Conservation (phyloP, 2,329 filamentous ascomycete species). For the Penicillium sp. region DNA sequence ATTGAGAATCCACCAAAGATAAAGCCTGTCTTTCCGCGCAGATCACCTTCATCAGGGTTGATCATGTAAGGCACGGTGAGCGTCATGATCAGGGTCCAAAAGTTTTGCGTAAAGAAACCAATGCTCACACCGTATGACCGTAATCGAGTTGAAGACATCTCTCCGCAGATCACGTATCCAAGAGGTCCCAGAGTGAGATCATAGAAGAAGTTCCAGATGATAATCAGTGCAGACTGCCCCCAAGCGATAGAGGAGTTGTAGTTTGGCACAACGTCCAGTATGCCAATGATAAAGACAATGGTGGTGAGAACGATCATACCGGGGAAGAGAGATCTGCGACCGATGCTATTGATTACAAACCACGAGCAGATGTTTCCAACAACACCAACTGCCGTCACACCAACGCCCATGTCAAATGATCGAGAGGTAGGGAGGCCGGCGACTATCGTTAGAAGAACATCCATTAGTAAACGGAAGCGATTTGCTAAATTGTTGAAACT, state of each 20-base stretch:
- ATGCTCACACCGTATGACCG: constrained; percentile 7
- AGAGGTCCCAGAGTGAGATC: constrained; percentile 11
- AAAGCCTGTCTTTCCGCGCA: constrained; percentile 32
- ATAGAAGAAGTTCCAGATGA: constrained; percentile 12
- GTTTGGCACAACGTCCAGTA: constrained; percentile 7
- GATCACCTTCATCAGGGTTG: constrained; percentile 24
- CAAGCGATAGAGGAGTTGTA: constrained; percentile 4
- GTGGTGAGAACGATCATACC: constrained; percentile 34
- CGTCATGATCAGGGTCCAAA: constrained; percentile 4
- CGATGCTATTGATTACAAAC: constrained; percentile 35
- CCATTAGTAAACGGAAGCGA: background rate
- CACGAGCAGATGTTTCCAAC: constrained; percentile 36
- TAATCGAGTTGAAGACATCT: constrained; percentile 9
- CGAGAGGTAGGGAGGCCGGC: constrained; percentile 10
- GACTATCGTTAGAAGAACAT: background rate
- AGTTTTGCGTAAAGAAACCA: constrained; percentile 4
- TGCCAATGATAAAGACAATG: constrained; percentile 30
- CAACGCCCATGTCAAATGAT: constrained; percentile 12
- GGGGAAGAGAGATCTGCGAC: constrained; percentile 33
- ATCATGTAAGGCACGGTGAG: constrained; percentile 11
- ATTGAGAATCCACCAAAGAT: constrained; percentile 26
- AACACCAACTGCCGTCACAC: constrained; percentile 35
- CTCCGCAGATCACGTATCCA: constrained; percentile 9
- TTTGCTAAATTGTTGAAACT: background rate
- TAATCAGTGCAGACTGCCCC: constrained; percentile 6